Conservation (phyloP, 208 protist species). For the Trypanosoma conorhini region DNA sequence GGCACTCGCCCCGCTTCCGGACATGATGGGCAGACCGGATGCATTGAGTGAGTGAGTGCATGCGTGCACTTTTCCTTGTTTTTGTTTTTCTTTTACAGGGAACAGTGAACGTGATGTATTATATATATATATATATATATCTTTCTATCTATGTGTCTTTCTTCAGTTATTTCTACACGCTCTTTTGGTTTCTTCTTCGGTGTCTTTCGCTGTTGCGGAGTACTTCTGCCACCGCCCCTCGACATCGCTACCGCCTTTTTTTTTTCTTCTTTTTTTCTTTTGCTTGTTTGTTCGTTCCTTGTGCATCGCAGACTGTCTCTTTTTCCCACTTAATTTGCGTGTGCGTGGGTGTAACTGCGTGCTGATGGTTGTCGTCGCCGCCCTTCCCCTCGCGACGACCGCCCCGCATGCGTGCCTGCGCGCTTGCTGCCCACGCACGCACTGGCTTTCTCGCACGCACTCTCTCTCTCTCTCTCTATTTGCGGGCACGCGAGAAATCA, state of each 20-base stretch:
- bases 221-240: conserved; percentile 3
- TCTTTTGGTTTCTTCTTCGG: conserved; percentile 16
- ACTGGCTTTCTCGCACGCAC: no score
- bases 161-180: no score
- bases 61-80: no score
- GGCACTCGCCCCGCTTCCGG: no score
- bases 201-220: not conserved
- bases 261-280: conserved; percentile 11
- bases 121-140: no score
- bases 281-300: conserved; percentile 7
- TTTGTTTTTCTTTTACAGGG: not conserved
- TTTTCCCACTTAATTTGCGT: conserved; percentile 2
- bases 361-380: not conserved
- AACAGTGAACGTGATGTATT: not conserved
- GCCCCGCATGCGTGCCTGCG: no score
- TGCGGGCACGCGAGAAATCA: no score
- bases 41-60: not conserved
- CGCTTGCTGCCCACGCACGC: no score
- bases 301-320: conserved; percentile 10
- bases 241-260: not conserved
- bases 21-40: not conserved
- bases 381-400: not conserved
- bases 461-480: no score
- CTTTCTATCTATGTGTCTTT: no score
- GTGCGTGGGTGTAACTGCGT: not conserved